Evolutionary conservation across 495 filamentous ascomycete species (phyloP), one percentile per base, ranked within the genome.

Genomic region (Mytilinidion resinicola): DNA sequence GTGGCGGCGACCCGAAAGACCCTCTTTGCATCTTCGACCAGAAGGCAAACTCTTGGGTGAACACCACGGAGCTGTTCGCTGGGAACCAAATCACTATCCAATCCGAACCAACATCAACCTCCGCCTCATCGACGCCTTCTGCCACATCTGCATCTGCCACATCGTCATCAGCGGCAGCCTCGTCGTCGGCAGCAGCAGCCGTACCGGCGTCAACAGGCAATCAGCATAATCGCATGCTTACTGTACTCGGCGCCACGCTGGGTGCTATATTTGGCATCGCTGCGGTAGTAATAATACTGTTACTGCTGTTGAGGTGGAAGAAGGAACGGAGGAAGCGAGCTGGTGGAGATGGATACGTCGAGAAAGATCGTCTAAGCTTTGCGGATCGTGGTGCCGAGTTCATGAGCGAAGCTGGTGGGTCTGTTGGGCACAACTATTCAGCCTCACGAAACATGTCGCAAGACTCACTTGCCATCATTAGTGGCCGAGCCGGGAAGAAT

Each of bases 1-100:
- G 83, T 17, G 87, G 91, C 62, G 93, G 91, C 33, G 82, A 82
- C 63, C 74, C 77, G 14, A 72, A 84, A 2, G 76, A 85, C 56
- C 73, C 83, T 1, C 56, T 98, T 19, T 82, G 79, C 58, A 86
- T 98, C 60, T 98, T 96, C 73, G 80, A 96, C 67, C 81, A 85
- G 51, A 82, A 79, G 21, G 72, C 80, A 51, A 96, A 97, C 67
- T 72, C 77, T 60, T 98, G 93, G 93, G 70, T 85, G 19, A 88
- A 96, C 72, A 77, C 90, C 0, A 85, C 81, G 1, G 71, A 79
- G 20, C 70, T 87, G 33, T 85, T 97, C 56, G 76, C 74, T 33
- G 78, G 73, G 8, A 67, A 78, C 43, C 56, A 76, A 35, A 60
- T 72, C 17, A 66, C 72, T n/a, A 61, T 73, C 41, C 41, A 61